Percentiles rank a stretch among this genome's conserved stretches.
Conservation (phyloP, 2,329 filamentous ascomycete species). For the Tolypocladium paradoxum region DNA sequence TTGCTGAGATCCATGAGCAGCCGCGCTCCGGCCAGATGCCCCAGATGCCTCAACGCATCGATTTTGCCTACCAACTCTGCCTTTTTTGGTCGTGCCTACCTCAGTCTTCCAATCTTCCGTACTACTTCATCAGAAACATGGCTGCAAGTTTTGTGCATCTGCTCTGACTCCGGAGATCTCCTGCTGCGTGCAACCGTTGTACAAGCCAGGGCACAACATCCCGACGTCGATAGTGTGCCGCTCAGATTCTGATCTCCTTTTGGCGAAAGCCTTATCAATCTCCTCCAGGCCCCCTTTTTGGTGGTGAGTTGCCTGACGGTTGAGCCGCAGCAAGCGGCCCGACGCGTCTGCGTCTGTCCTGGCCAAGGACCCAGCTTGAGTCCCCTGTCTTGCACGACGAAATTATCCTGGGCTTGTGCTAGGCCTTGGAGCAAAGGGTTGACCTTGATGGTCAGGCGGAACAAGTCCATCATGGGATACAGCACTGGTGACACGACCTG, state of each 20-base stretch:
- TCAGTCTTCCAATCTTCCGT: slow-evolving; percentile 8
- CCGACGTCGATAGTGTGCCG: background rate
- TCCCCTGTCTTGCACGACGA: background rate
- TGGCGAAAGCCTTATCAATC: background rate
- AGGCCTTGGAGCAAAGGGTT: background rate
- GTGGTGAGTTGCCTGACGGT: background rate
- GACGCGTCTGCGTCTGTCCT: background rate
- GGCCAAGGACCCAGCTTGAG: background rate
- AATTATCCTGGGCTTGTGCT: background rate
- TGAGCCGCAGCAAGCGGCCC: background rate
- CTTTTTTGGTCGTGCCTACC: background rate
- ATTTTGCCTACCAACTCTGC: background rate
- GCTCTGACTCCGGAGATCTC: slow-evolving; percentile 12
- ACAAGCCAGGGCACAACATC: background rate
- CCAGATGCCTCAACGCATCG: background rate
- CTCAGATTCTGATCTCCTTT: background rate
- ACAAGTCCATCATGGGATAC: background rate
- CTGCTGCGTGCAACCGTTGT: slow-evolving; percentile 7
- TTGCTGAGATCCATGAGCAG: too few relatives aligned
- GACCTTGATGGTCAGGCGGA: background rate
- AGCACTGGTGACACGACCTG: background rate
- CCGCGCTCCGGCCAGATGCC: background rate
- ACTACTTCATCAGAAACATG: slow-evolving; percentile 17
- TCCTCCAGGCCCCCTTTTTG: background rate
- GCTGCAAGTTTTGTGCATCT: slow-evolving; percentile 16